Conservation (phyloP, 2,329 filamentous ascomycete species). For the Exophiala calicioides region DNA sequence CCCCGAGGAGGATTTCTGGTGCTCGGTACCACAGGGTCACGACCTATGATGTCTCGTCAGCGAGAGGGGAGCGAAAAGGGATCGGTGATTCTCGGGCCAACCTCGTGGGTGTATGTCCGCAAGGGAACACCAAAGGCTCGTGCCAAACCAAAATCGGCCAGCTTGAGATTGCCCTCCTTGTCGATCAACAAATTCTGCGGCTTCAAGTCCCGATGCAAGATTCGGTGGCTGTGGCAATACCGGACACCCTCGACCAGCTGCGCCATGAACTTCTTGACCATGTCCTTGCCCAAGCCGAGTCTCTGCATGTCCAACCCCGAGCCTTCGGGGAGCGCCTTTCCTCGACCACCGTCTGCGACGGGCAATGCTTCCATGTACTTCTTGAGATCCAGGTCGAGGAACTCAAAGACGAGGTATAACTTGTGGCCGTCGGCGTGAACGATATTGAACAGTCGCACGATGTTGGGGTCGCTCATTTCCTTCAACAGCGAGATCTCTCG, state of each 20-base stretch:
- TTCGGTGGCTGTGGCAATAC: constrained; percentile 86
- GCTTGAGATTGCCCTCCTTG: constrained; percentile 81
- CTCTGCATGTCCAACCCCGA: constrained; percentile 63
- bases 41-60: constrained; percentile 18
- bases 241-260: constrained; percentile 81
- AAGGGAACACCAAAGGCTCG: constrained; percentile 88
- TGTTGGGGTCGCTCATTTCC: constrained; percentile 90
- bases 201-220: constrained; percentile 86
- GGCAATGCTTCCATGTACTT: constrained; percentile 95
- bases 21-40: constrained; percentile 65
- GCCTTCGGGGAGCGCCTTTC: constrained; percentile 80
- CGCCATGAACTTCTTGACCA: constrained; percentile 91
- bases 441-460: constrained; percentile 85
- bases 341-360: constrained; percentile 78
- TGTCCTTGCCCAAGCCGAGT: constrained; percentile 72
- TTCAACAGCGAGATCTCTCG: constrained; percentile 92
- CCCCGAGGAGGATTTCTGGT: constrained; percentile 86
- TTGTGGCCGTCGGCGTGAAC: constrained; percentile 94
- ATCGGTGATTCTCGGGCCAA: constrained; percentile 38
- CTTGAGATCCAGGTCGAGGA: constrained; percentile 87
- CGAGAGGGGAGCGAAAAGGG: not conserved
- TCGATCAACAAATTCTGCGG: constrained; percentile 88
- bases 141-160: constrained; percentile 87
- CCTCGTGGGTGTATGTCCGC: constrained; percentile 89
- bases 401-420: constrained; percentile 90